Base-by-base conservation (phyloP, 768 basidiomycete species). In the Boletus patriciae region DNA sequence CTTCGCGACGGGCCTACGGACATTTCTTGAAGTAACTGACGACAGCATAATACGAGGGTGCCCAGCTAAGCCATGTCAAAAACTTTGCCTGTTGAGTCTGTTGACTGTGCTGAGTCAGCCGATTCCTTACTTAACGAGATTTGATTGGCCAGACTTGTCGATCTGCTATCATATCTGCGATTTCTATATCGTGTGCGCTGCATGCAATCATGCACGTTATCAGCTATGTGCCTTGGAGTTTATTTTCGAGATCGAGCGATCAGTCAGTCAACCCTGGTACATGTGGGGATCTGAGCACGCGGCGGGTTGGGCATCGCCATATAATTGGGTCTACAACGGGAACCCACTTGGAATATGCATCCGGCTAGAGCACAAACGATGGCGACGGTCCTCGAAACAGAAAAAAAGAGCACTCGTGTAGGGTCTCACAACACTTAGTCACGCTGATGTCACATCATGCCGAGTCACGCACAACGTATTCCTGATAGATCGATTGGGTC, bases 21-120 rank as follows among this genome's bases (percentile, higher is more conserved):
- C 51, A 15, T 62, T 47, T 50, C 51, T 68, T 21, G 66, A 66
- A n/a, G 56, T 52, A n/a, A 60, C 55, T 7, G 66, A 62, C 50
- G 60, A 62, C 33, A 70, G 44, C 72, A 71, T 71, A 2, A 13
- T 49, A 40, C 29, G 15, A 42, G 43, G 6, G 27, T 27, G 6
- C 12, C 11, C 23, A 19, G 33, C 3, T 10, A 36, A 33, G 23
- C 19, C 31, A 16, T 27, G 51, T 18, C 40, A 34, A 54, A 36
- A 57, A 62, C 49, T 42, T 36, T 29, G n/a, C 27, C 11, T 6
- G 8, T 36, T 36, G 9, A 16, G 15, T 6, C 8, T 18, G 38
- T 21, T 38, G 19, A 21, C 31, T 21, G 16, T 55, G 65, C 61
- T 58, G 57, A 60, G 54, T 66, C 63, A 61, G 60, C 49, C 0